Percentiles rank a stretch among this genome's conserved stretches.
Evolutionary conservation across 2,329 filamentous ascomycete species (phyloP).

Genomic region (Penicillium sp.): DNA sequence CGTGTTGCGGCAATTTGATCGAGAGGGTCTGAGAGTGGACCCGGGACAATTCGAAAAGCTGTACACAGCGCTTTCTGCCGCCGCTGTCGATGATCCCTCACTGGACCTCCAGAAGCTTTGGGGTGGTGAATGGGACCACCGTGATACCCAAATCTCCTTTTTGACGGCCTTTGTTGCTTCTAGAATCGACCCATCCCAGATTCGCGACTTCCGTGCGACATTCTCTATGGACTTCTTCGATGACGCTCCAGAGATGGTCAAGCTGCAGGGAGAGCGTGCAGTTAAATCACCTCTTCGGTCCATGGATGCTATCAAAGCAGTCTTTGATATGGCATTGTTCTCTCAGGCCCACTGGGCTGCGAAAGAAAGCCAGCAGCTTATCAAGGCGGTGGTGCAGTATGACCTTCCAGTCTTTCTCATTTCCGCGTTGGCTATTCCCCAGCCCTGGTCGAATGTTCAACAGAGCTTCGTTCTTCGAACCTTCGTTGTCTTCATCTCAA

Average conservation of each 20-base stretch:
- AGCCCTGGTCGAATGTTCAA: slow-evolving; percentile 51
- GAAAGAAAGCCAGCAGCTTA: slow-evolving; percentile 58
- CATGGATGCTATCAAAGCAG: slow-evolving; percentile 72
- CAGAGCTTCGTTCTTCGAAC: slow-evolving; percentile 50
- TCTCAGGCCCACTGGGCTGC: slow-evolving; percentile 58
- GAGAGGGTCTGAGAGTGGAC: slow-evolving; percentile 72
- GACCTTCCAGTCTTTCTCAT: slow-evolving; percentile 53
- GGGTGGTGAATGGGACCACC: slow-evolving; percentile 84
- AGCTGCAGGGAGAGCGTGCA: slow-evolving; percentile 63
- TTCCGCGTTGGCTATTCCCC: slow-evolving; percentile 49
- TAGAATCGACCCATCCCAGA: slow-evolving; percentile 76
- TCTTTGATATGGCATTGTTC: slow-evolving; percentile 63
- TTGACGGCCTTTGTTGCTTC: slow-evolving; percentile 82
- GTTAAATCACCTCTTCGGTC: slow-evolving; percentile 87
- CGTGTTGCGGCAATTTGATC: slow-evolving; percentile 78
- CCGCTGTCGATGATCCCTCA: slow-evolving; percentile 62
- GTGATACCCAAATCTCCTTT: slow-evolving; percentile 90
- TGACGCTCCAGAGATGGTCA: slow-evolving; percentile 60
- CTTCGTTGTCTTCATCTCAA: slow-evolving; percentile 80
- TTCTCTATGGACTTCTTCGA: slow-evolving; percentile 68
- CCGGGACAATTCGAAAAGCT: slow-evolving; percentile 77
- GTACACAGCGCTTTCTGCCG: slow-evolving; percentile 73
- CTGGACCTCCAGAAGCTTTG: slow-evolving; percentile 88
- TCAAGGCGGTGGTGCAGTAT: slow-evolving; percentile 60
- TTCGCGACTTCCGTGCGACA: slow-evolving; percentile 76